Evolutionary conservation across 2,329 filamentous ascomycete genomes (phyloP), one percentile per base, ranked within the genome.

Genomic region (Ceratocystis alfenasii): DNA sequence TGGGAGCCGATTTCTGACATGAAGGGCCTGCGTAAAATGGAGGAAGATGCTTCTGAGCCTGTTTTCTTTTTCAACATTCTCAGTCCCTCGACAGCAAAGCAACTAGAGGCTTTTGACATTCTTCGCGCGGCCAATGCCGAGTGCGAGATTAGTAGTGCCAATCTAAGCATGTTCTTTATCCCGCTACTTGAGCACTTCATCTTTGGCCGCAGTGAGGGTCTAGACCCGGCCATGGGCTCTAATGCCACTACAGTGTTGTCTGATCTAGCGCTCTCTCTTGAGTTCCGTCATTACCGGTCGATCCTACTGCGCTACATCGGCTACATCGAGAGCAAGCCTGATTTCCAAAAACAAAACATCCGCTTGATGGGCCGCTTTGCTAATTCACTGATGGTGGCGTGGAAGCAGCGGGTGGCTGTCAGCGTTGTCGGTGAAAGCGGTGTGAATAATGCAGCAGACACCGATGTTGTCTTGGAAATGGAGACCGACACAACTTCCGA

Each of bases 161-260:
- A 95, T 71, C 81, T 95, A 69, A 86, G 87, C 67, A 87, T 93
- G 20, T 88, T 96, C 72, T 90, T 97, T 72, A 83, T 99, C 50
- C 95, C 94, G 0, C 79, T 99, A 22, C 80, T 97, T 8, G 94
- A 99, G 73, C 92, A 96, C 73, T 97, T 96, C 72, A 87, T 96
- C 28, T 93, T 96, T 72, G 88, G 91, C 67, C 85, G 88, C 68
- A 84, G 83, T 3, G 88, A 90, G 61, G 80, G 81, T 7, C 90
- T 96, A 73, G 91, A 90, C 45, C 88, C 95, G 70, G 93, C 91
- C 62, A 80, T 97, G 64, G 87, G 90, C 62, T 90, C 91, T 17
- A 90, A 96, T 74, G 87, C 93, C 4, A 87, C 91, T n/a, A 83
- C 81, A 8, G 88, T 91, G 0, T 87, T 99, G 67, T 87, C 89